phyloP scores from a whole-genome alignment of 805 yeast species.

The Scheffersomyces spartinae region DNA sequence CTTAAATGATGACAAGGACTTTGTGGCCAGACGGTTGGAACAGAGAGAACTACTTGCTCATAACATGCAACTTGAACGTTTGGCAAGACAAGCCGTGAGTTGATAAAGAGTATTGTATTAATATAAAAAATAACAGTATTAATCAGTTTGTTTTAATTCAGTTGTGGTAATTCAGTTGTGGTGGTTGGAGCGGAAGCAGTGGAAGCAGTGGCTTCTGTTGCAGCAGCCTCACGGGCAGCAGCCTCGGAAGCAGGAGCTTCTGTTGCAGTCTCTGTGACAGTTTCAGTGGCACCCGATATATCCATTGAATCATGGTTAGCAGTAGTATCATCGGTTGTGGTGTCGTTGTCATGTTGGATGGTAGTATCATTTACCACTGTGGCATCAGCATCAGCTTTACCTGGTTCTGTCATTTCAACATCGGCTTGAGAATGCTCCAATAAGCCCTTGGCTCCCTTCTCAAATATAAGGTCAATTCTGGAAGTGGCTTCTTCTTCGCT shows the following conservation, averaged over 20 bases:
- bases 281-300: too few species aligned
- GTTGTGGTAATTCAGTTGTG: too few species aligned
- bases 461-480: constrained; percentile 5
- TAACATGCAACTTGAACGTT: constrained; percentile 41
- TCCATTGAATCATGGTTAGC: constrained; percentile 14
- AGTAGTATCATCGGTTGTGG: constrained; percentile 30
- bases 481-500: constrained; percentile 8
- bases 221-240: too few species aligned
- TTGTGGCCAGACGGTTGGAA: constrained; percentile 46
- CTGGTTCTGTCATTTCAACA: constrained; percentile 9
- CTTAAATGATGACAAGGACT: constrained; percentile 49
- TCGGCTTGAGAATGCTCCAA: constrained; percentile 7
- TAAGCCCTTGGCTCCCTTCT: constrained; percentile 1
- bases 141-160: too few species aligned
- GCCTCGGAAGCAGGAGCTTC: too few species aligned
- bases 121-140: too few species aligned
- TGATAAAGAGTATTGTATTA: too few species aligned
- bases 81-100: constrained; percentile 38
- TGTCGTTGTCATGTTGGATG: constrained; percentile 36
- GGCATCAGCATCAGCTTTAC: constrained; percentile 33
- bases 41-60: constrained; percentile 51
- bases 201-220: too few species aligned
- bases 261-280: too few species aligned
- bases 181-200: too few species aligned
- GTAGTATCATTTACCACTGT: constrained; percentile 42